Base-by-base conservation (phyloP, 2,329 filamentous ascomycete species). In the Ambrosiella xylebori region DNA sequence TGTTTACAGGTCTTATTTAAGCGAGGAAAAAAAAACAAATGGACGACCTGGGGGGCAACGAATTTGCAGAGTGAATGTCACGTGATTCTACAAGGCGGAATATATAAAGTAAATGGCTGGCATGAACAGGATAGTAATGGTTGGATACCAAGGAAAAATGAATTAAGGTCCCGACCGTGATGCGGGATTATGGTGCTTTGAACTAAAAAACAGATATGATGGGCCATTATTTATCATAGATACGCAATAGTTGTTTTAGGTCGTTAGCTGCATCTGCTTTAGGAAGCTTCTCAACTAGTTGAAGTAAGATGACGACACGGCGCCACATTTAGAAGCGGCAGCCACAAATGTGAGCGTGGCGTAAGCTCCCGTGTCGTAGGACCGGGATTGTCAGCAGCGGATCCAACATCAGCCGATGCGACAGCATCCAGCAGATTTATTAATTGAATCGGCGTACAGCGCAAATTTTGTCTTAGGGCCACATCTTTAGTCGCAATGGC, bases 1-100 rank as follows among this genome's bases (percentile, higher is more conserved):
- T 55, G 53, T 55, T 55, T 55, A 55, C 53, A 55, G 53, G 47
- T 38, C 9, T 39, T 17, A 1, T 11, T 5, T 55, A 36, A 51
- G 55, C 45, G 47, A 57, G 49, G 36, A 50, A 50, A 40, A 50
- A 50, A 52, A 38, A 7, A 39, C 12, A 57, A 1, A 12, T 15
- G 38, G 13, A 47, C 45, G 7, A 27, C 45, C 54, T 44, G 54
- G 54, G 54, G 27, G 40, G 55, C 17, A 13, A 35, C 50, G 15
- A 19, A 27, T 19, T 2, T 19, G 47, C 15, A n/a, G 6, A 45
- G 9, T 53, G 19, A 13, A 36, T 13, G 40, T 27, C 52, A 54
- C 55, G 55, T 57, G 55, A 57, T 50, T 51, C 6, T 11, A 36
- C 13, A 3, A 11, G 17, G 7, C 13, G 19, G 47, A 51, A 51